phyloP scores from a whole-genome alignment of 257 asterid species.

The Nicotiana tomentosiformis region DNA sequence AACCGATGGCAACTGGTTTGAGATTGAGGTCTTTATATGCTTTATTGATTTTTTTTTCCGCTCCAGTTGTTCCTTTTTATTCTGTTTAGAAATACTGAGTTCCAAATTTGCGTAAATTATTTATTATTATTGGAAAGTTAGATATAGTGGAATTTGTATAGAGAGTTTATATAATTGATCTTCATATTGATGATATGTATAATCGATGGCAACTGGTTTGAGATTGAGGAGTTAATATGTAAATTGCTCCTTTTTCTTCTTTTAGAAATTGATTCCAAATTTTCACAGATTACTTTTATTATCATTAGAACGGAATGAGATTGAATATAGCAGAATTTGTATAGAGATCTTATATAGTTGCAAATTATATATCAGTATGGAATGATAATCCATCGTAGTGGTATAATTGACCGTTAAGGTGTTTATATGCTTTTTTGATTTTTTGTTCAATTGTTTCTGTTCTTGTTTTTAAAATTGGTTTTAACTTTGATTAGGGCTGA shows the following conservation, averaged over 20 bases:
- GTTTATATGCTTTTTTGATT: too few species aligned
- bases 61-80: not conserved
- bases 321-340: too few species aligned
- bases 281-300: too few species aligned
- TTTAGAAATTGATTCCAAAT: not conserved
- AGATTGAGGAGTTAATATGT: not conserved
- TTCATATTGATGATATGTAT: not conserved
- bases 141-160: too few species aligned
- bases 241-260: not conserved
- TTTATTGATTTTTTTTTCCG: not conserved
- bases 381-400: not conserved
- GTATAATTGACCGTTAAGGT: not conserved
- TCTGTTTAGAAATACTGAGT: not conserved
- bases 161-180: not conserved
- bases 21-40: not conserved
- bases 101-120: not conserved
- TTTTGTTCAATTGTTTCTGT: too few species aligned
- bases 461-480: too few species aligned
- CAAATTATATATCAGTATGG: too few species aligned
- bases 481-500: not conserved
- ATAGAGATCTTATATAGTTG: too few species aligned
- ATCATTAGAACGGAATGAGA: too few species aligned
- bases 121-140: too few species aligned
- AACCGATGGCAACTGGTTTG: not conserved
- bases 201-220: not conserved